phyloP scores from a whole-genome alignment of 306 rosid genomes.

The Gillenia trifoliata region DNA sequence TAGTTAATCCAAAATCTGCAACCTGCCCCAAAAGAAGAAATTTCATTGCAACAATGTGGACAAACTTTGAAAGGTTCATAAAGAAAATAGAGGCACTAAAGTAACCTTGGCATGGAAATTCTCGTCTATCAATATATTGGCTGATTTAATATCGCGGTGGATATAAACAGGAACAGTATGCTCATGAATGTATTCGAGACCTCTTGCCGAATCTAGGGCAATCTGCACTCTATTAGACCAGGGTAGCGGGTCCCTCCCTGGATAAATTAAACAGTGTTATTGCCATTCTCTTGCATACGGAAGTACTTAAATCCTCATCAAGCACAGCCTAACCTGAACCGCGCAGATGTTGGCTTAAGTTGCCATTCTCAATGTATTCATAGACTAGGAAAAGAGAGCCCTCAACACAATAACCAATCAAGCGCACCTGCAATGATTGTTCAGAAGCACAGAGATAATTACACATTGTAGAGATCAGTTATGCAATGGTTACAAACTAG shows the following conservation, averaged over 20 bases:
- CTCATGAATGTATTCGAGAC: slow-evolving; percentile 96
- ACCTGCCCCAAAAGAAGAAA: slow-evolving; percentile 41
- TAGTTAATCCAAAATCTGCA: slow-evolving; percentile 94
- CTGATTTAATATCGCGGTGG: slow-evolving; percentile 95
- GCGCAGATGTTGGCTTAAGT: slow-evolving; percentile 83
- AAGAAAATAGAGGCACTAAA: neutral
- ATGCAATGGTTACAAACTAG: neutral
- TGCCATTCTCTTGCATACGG: neutral
- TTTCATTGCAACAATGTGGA: slow-evolving; percentile 18
- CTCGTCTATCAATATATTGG: slow-evolving; percentile 85
- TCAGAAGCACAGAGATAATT: neutral
- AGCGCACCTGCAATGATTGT: slow-evolving; percentile 63
- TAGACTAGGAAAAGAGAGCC: slow-evolving; percentile 86
- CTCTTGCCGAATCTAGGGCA: slow-evolving; percentile 96
- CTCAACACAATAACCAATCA: slow-evolving; percentile 90
- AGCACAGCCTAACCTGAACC: slow-evolving; percentile 60
- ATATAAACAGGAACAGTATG: slow-evolving; percentile 96
- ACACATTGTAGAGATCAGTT: neutral
- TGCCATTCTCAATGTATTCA: slow-evolving; percentile 88
- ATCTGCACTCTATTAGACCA: slow-evolving; percentile 91
- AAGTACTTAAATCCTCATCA: slow-evolving; percentile 11
- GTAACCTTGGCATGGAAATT: slow-evolving; percentile 82
- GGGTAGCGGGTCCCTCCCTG: slow-evolving; percentile 73
- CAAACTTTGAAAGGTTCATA: slow-evolving; percentile 6
- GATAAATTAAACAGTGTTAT: slow-evolving; percentile 12